Evolutionary conservation across 192 early-diverging fungal species (phyloP).

Genomic region (Coemansia pectinata): DNA sequence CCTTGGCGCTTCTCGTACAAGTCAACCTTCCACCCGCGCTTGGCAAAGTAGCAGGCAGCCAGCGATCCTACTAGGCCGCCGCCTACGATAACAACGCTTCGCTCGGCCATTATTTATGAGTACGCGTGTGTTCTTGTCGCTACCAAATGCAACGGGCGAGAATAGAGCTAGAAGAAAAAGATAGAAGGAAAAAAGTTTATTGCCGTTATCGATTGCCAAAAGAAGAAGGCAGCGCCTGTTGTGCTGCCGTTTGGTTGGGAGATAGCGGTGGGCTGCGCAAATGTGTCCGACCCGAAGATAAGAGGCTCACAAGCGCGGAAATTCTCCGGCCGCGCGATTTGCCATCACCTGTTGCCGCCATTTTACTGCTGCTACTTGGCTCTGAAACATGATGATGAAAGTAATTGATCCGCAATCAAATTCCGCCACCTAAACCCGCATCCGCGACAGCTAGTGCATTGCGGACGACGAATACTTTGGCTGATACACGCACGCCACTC

Average conservation of each 20-base stretch:
- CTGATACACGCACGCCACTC: too few relatives aligned
- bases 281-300: background rate
- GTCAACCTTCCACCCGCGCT: constrained; percentile 86
- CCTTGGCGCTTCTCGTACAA: constrained; percentile 81
- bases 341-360: background rate
- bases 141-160: background rate
- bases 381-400: background rate
- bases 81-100: constrained; percentile 69
- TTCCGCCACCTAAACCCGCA: background rate
- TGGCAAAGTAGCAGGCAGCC: constrained; percentile 85
- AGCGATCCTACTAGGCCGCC: constrained; percentile 94
- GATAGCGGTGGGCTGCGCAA: background rate
- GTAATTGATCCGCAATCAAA: background rate
- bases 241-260: background rate
- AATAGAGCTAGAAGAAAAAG: constrained; percentile 4
- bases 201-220: background rate
- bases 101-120: constrained; percentile 19
- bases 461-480: background rate
- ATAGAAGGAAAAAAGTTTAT: background rate
- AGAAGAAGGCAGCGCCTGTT: background rate
- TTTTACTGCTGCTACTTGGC: background rate
- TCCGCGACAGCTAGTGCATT: background rate
- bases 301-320: background rate
- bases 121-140: background rate
- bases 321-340: background rate